phyloP scores from a whole-genome alignment of 1,284 basidiomycete genomes.

The Cutaneotrichosporon cutaneum region DNA sequence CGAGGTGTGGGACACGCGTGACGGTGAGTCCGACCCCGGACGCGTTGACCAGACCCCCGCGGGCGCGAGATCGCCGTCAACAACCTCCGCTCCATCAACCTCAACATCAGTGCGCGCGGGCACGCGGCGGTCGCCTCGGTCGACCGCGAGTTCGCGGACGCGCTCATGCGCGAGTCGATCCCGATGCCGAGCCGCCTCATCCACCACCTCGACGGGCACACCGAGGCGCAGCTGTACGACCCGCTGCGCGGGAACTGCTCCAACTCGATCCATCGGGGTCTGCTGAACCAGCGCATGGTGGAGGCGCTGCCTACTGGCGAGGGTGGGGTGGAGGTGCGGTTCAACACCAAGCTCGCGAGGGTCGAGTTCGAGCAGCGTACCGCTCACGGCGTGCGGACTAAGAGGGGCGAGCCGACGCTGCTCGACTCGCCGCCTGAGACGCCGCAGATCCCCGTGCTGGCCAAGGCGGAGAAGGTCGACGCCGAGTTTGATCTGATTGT shows the following conservation, averaged over 20 bases:
- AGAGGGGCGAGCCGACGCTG: slow-evolving; percentile 15
- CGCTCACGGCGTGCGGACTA: slow-evolving; percentile 35
- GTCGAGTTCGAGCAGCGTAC: slow-evolving; percentile 63
- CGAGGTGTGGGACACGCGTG: slow-evolving; percentile 81
- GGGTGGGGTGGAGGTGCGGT: slow-evolving; percentile 68
- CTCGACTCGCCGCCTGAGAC: slow-evolving; percentile 17
- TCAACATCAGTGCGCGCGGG: slow-evolving; percentile 91
- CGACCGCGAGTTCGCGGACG: slow-evolving; percentile 68
- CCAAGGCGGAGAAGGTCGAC: slow-evolving; percentile 24
- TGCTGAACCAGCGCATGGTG: slow-evolving; percentile 83
- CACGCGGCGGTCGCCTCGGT: slow-evolving; percentile 80
- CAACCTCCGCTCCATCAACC: slow-evolving; percentile 79
- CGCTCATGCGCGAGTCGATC: slow-evolving; percentile 76
- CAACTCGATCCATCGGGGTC: slow-evolving; percentile 85
- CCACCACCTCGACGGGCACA: slow-evolving; percentile 68
- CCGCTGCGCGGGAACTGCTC: slow-evolving; percentile 79
- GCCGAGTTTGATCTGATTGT: slow-evolving; percentile 76
- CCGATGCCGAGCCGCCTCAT: slow-evolving; percentile 97
- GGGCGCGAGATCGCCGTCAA: slow-evolving; percentile 40
- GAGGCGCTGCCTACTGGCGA: slow-evolving; percentile 59
- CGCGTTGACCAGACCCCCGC: slow-evolving; percentile 41
- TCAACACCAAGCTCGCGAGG: slow-evolving; percentile 77
- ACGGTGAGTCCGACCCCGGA: slow-evolving; percentile 59
- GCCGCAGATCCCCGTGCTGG: slow-evolving; percentile 12
- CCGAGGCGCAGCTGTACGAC: slow-evolving; percentile 83